These are phyloP conservation scores for Lipomyces chichibuensis DNA, from an alignment of 805 yeast genomes.

Conservation along the genomic window DNA sequence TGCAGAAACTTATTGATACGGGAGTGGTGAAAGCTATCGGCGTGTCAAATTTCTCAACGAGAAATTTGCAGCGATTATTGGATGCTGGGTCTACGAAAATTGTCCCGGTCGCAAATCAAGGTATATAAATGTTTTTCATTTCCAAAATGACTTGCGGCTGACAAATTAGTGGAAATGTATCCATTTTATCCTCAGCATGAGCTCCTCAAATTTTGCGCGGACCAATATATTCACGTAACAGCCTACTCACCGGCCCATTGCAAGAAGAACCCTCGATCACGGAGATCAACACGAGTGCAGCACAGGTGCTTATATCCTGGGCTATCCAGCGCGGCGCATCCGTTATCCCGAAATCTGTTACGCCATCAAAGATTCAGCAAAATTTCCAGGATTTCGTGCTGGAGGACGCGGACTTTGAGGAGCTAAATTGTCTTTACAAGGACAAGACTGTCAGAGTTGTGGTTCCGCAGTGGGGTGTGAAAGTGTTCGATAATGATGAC, in stretches of 20 bases:
- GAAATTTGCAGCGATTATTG: conserved; percentile 22
- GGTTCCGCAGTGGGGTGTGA: conserved; percentile 27
- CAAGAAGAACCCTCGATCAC: conserved; percentile 46
- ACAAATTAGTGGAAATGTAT: conserved; percentile 62
- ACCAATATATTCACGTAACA: conserved; percentile 59
- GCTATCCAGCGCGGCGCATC: conserved; percentile 61
- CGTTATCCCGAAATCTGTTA: conserved; percentile 70
- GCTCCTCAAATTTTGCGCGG: conserved; percentile 55
- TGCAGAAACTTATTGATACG: conserved; percentile 61
- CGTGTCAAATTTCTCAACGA: conserved; percentile 67
- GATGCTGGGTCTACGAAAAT: conserved; percentile 48
- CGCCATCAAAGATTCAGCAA: conserved; percentile 60
- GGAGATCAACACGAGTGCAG: conserved; percentile 53
- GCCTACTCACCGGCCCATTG: conserved; percentile 66
- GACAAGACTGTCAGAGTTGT: conserved; percentile 13
- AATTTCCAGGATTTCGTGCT: conserved; percentile 49
- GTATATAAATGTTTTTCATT: neutral
- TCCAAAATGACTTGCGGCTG: neutral
- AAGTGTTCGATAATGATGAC: conserved; percentile 4
- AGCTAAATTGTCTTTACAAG: conserved; percentile 37
- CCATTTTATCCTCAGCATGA: conserved; percentile 69
- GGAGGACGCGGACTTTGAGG: conserved; percentile 49
- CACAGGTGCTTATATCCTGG: conserved; percentile 61
- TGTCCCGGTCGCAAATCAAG: conserved; percentile 71
- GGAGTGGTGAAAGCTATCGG: conserved; percentile 68